Conservation (phyloP, 2,329 filamentous ascomycete species). For the Amesomyces nigricolor region DNA sequence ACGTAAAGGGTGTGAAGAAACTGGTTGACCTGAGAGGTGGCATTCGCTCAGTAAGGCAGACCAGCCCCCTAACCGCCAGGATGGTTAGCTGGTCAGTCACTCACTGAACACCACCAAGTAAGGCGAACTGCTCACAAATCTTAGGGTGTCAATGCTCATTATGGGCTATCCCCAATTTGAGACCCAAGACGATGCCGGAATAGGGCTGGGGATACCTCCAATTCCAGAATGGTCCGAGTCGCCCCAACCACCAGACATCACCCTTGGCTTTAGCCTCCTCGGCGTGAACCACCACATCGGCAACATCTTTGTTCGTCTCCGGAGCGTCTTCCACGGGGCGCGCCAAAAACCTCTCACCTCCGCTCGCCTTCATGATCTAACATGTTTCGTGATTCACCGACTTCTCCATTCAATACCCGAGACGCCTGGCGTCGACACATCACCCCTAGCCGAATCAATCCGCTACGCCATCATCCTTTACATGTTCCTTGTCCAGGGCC, state of each 20-base stretch:
- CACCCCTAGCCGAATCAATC: slow-evolving; percentile 38
- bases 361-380: slow-evolving; percentile 48
- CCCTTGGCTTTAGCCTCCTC: slow-evolving; percentile 19
- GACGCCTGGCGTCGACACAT: background rate
- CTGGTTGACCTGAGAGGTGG: slow-evolving; percentile 47
- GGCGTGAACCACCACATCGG: slow-evolving; percentile 33
- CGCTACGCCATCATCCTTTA: slow-evolving; percentile 44
- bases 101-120: too few relatives aligned
- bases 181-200: slow-evolving; percentile 44
- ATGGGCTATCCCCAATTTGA: slow-evolving; percentile 48
- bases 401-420: slow-evolving; percentile 33
- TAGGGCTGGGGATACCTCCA: slow-evolving; percentile 44
- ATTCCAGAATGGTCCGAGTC: slow-evolving; percentile 43
- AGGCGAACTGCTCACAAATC: background rate
- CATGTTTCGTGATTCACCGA: slow-evolving; percentile 49
- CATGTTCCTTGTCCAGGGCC: slow-evolving; percentile 49
- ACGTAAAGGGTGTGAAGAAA: slow-evolving; percentile 45
- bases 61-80: slow-evolving; percentile 48
- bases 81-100: slow-evolving; percentile 48
- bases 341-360: slow-evolving; percentile 29
- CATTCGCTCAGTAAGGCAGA: slow-evolving; percentile 41
- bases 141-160: slow-evolving; percentile 54
- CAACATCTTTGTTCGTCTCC: slow-evolving; percentile 40
- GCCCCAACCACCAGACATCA: slow-evolving; percentile 3
- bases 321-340: slow-evolving; percentile 37